phyloP scores from a whole-genome alignment of 352 stramenopile species.

The Plasmopara muralis region DNA sequence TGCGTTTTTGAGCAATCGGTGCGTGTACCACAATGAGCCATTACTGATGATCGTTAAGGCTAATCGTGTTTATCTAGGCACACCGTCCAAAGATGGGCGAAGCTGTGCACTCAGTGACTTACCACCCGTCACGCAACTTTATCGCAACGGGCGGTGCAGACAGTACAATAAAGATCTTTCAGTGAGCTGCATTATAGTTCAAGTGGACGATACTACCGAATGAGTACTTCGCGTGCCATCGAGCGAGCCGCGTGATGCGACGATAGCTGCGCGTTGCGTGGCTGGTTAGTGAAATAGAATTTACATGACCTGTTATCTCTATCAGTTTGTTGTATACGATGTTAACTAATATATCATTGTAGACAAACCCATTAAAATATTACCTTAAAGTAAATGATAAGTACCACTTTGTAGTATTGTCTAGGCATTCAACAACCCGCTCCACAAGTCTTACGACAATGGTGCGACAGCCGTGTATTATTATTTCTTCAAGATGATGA shows the following conservation, averaged over 20 bases:
- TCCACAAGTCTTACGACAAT: conserved; percentile 24
- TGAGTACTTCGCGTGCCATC: not conserved
- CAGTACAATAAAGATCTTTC: conserved; percentile 85
- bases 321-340: too few species aligned
- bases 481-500: conserved; percentile 54
- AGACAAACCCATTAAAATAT: too few species aligned
- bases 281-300: conserved; percentile 28
- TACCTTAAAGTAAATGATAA: not conserved
- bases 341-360: too few species aligned
- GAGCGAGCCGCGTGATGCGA: conserved; percentile 19
- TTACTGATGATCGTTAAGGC: not conserved
- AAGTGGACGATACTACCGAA: conserved; percentile 13
- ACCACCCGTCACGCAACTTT: conserved; percentile 75
- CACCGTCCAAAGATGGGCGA: conserved; percentile 80
- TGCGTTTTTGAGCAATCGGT: conserved; percentile 85
- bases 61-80: conserved; percentile 26
- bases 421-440: conserved; percentile 20
- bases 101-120: conserved; percentile 65
- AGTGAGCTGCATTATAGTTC: conserved; percentile 36
- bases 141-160: conserved; percentile 74
- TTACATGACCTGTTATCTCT: too few species aligned
- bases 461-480: conserved; percentile 22
- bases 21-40: conserved; percentile 5
- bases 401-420: not conserved
- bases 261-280: conserved; percentile 12